These are phyloP conservation scores for Talaromyces sp. DNA, from an alignment of 2,329 filamentous ascomycete genomes.

Conservation along the genomic window DNA sequence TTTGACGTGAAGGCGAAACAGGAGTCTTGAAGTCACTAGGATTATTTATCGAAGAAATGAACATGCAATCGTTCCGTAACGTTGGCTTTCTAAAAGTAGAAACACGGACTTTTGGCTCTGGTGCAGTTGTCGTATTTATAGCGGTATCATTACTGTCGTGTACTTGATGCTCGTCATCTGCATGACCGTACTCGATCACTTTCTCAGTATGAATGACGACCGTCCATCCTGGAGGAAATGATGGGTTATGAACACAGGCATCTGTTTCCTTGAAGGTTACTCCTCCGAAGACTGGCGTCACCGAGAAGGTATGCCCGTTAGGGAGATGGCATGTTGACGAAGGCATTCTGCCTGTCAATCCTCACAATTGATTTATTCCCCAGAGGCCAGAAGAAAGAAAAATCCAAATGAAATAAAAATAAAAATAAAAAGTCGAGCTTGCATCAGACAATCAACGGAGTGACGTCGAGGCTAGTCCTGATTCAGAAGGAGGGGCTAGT, in stretches of 20 bases:
- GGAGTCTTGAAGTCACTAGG: conserved; percentile 78
- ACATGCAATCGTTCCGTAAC: conserved; percentile 73
- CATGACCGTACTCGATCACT: conserved; percentile 36
- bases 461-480: conserved; percentile 11
- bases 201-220: conserved; percentile 73
- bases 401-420: neutral
- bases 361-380: neutral
- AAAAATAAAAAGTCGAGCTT: neutral
- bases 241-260: conserved; percentile 62
- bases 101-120: conserved; percentile 17
- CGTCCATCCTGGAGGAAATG: conserved; percentile 78
- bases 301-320: conserved; percentile 79
- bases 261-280: conserved; percentile 84
- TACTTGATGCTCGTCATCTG: neutral
- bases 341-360: conserved; percentile 14
- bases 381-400: neutral
- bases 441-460: neutral
- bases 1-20: conserved; percentile 77
- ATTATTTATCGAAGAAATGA: conserved; percentile 87
- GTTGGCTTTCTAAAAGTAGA: conserved; percentile 73
- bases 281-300: conserved; percentile 85
- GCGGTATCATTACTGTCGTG: neutral
- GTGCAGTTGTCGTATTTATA: conserved; percentile 8
- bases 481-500: conserved; percentile 13
- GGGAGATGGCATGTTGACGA: conserved; percentile 58